Base-by-base conservation (phyloP, 169 alveolate species). In the Cryptosporidium ubiquitum region DNA sequence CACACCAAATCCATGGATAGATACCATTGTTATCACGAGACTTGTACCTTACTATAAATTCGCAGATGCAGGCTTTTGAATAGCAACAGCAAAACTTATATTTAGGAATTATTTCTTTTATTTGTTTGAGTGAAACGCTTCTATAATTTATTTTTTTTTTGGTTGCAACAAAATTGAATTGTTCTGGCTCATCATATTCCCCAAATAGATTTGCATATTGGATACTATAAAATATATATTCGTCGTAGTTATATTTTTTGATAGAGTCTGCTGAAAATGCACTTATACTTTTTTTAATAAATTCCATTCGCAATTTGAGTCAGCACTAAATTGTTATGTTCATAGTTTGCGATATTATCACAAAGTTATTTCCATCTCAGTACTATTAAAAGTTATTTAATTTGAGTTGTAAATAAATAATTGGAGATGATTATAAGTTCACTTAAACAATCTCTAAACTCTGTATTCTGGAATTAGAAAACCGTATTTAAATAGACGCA, bases 1-100 rank as follows among this genome's bases (percentile, higher is more conserved):
- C 89, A 44, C 75, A 47, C 89, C 89, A 79, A n/a, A 79, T 42
- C 89, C 89, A 79, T 39, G 39, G 60, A 61, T 60, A 79, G 12
- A 61, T 79, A 61, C 75, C 75, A 61, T 47, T 39, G 37, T 44
- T 55, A 79, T 79, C 89, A 79, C 52, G 44, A 26, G 68, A 42
- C 47, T 79, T 79, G 61, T 79, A 79, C 61, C 89, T 79, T 58
- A 79, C 39, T 7, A 42, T 58, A 26, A 79, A 61, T 6, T 79
- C 40, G 52, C 89, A 79, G 26, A 47, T 20, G 33, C 89, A 79
- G 20, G 3, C 55, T 7, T 79, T 66, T 10, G 51, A 37, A 18
- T 66, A 12, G 33, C 89, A 79, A 40, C 89, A 42, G 61, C 89
- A 79, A 33, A 79, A 64, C 16, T 60, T 79, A 79, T 79, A 58